These are phyloP conservation scores for Salvia splendens DNA, from an alignment of 257 asterid species.

Conservation along the genomic window DNA sequence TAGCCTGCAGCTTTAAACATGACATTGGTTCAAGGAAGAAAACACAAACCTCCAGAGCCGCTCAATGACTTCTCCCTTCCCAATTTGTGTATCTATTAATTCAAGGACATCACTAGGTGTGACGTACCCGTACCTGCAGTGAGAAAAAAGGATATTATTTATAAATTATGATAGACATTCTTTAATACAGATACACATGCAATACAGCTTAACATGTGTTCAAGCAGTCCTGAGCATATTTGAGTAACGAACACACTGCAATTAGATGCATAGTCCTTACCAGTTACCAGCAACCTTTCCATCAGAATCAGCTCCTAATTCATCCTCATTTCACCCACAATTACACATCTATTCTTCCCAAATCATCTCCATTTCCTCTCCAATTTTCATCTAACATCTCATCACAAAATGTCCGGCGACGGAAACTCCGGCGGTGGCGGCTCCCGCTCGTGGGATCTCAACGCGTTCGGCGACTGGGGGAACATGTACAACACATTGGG, in stretches of 20 bases:
- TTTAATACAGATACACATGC: constrained; percentile 12
- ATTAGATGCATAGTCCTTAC: constrained; percentile 44
- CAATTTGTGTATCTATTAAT: constrained; percentile 80
- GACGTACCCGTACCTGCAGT: constrained; percentile 92
- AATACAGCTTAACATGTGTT: constrained; percentile 4
- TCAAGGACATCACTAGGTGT: constrained; percentile 87
- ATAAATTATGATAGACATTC: constrained; percentile 13
- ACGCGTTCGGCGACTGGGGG: no score
- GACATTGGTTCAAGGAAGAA: constrained; percentile 20
- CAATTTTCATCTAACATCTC: no score
- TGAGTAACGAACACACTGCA: constrained; percentile 22
- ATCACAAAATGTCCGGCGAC: no score
- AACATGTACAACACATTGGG: no score
- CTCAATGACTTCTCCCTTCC: constrained; percentile 71
- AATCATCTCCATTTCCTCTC: no score
- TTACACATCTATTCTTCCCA: no score
- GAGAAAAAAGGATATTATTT: constrained; percentile 19
- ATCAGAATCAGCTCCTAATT: constrained; percentile 57
- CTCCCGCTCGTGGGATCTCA: no score
- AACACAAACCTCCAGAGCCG: constrained; percentile 84
- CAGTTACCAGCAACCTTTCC: constrained; percentile 83
- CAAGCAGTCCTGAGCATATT: background rate
- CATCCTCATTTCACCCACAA: no score
- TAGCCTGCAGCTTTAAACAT: constrained; percentile 12
- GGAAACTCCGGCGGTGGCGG: no score